phyloP scores from a whole-genome alignment of 106 monocot genomes.

The Dactylorhiza incarnata region DNA sequence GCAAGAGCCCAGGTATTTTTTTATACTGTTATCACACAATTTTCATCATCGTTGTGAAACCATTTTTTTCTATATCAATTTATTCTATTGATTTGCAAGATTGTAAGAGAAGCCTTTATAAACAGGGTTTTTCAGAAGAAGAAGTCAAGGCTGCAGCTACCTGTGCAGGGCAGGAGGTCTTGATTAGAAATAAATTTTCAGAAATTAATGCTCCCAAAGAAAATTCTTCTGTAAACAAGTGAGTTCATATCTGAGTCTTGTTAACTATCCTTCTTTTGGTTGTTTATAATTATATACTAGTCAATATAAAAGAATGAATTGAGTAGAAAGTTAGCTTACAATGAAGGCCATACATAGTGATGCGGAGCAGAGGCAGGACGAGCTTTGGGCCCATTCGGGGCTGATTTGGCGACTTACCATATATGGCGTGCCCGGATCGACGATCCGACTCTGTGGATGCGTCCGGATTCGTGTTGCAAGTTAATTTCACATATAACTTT shows the following conservation, averaged over 20 bases:
- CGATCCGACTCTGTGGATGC: too few relatives aligned
- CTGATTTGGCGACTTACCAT: too few relatives aligned
- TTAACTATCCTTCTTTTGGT: not conserved
- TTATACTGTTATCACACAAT: not conserved
- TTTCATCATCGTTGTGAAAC: not conserved
- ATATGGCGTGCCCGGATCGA: too few relatives aligned
- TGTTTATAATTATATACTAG: not conserved
- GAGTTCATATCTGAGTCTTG: conserved; percentile 5
- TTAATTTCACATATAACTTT: too few relatives aligned
- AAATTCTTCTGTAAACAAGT: conserved; percentile 83
- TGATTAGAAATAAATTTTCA: conserved; percentile 85
- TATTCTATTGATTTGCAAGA: not conserved
- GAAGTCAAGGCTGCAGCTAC: conserved; percentile 86
- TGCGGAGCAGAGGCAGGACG: too few relatives aligned
- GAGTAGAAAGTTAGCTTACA: too few relatives aligned
- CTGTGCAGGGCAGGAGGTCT: conserved; percentile 88
- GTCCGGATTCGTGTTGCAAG: too few relatives aligned
- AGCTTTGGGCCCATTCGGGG: too few relatives aligned
- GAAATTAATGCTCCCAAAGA: conserved; percentile 96
- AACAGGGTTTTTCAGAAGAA: conserved; percentile 90
- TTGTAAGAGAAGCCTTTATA: conserved; percentile 4
- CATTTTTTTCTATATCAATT: conserved; percentile 6
- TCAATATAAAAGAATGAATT: not conserved
- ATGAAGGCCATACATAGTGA: too few relatives aligned
- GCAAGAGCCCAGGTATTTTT: conserved; percentile 64